Base-by-base conservation (phyloP, 2,329 filamentous ascomycete species). In the Stagonosporopsis rhizophila region DNA sequence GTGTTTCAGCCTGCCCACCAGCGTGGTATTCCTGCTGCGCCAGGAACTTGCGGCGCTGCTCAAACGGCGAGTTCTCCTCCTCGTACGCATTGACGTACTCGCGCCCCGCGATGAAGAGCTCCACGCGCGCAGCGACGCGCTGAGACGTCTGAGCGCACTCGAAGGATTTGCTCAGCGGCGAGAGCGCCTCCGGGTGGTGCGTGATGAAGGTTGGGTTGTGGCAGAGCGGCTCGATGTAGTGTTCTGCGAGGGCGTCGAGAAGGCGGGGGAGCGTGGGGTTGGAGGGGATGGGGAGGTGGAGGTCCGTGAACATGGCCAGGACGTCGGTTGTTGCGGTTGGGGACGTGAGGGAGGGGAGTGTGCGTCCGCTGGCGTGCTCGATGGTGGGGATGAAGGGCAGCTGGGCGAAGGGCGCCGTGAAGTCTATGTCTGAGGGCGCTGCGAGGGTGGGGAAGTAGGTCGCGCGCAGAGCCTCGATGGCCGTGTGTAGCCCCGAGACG, bases 31-130 rank as follows among this genome's bases (percentile, higher is more conserved):
- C 69, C 2, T 82, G 71, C 68, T 88, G 86, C 60, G 83, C 83
- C 42, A 87, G 77, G 62, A 99, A 92, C 76, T 99, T 99, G 52
- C 85, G 82, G 41, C 90, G 84, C 78, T 99, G 95, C 67, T 89
- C 90, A 50, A 89, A 87, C 0, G 95, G 95, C 47, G 91, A 90
- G 75, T 99, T 99, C 75, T 99, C 95, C 77, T 99, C 95, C 75
- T 99, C 95, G 75, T 99, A 99, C 80, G 94, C 96, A 76, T 99
- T 99, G 58, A 94, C 91, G 28, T 96, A 83, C 73, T 99, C 95
- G 51, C 87, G 86, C 37, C 89, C 87, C 45, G 86, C 79, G 60
- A 96, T 85, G 77, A 96, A 96, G 20, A 96, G 84, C 77, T 97
- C 93, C 0, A 90, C 91, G 6, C 93, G 88, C 0, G 91, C 90